Conservation (phyloP, 148 eudicot species). For the Vaccinium vitisidaea region DNA sequence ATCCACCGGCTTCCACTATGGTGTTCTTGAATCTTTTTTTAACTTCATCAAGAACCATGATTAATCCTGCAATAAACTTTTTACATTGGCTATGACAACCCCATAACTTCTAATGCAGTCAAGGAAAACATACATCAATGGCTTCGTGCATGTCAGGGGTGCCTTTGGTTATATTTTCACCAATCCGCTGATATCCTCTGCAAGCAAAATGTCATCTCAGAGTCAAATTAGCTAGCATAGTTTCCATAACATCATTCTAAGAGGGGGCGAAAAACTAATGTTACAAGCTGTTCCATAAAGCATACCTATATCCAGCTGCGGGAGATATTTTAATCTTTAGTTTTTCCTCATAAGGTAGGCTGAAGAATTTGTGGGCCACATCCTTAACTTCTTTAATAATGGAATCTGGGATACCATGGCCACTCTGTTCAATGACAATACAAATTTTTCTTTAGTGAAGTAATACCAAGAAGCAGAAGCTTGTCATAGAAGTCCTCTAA, state of each 20-base stretch:
- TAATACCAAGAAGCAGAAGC: neutral
- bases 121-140: conserved; percentile 69
- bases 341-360: conserved; percentile 77
- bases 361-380: conserved; percentile 60
- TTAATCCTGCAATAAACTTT: neutral
- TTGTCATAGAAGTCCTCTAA: neutral
- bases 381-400: conserved; percentile 61
- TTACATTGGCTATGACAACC: neutral
- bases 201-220: conserved; percentile 21
- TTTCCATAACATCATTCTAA: neutral
- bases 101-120: conserved; percentile 11
- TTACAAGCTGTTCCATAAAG: conserved; percentile 10
- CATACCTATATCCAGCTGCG: conserved; percentile 81
- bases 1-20: neutral
- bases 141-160: conserved; percentile 93
- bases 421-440: conserved; percentile 49
- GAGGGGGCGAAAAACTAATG: neutral
- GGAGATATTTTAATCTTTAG: conserved; percentile 70
- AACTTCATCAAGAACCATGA: neutral
- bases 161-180: conserved; percentile 92
- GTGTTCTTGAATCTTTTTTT: neutral
- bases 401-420: conserved; percentile 80
- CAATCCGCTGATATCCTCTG: conserved; percentile 92
- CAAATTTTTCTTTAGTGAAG: neutral
- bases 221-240: neutral